A percentile compares a stretch with the other conserved stretches of the same genome.
These are phyloP conservation scores for Auxenochlorella pyrenoidosa DNA, from an alignment of 139 green algal genomes.

Conservation along the genomic window DNA sequence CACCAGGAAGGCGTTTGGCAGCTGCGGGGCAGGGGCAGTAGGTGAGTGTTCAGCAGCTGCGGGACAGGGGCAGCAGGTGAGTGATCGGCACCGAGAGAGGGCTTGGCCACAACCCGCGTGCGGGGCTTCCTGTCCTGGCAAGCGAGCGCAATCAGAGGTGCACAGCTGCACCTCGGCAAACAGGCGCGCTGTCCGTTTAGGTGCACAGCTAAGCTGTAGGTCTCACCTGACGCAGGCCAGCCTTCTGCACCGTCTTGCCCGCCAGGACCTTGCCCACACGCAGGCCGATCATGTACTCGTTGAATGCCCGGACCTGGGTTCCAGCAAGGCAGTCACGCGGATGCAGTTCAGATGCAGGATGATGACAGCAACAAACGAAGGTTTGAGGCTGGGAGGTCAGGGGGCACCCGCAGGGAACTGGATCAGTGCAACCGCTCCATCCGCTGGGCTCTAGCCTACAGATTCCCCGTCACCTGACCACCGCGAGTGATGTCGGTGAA, in stretches of 20 bases:
- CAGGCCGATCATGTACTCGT: constrained; percentile 58
- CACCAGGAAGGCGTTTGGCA: constrained; percentile 71
- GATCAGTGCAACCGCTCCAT: too few relatives aligned
- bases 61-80: neutral
- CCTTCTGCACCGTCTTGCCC: constrained; percentile 57
- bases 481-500: constrained; percentile 44
- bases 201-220: too few relatives aligned
- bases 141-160: too few relatives aligned
- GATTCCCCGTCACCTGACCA: constrained; percentile 38
- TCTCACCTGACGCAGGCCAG: constrained; percentile 26
- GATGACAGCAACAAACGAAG: too few relatives aligned
- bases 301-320: constrained; percentile 33
- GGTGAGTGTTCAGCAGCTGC: neutral
- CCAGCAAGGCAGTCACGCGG: constrained; percentile 10
- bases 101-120: too few relatives aligned
- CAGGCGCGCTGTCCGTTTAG: neutral
- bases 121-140: too few relatives aligned
- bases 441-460: too few relatives aligned
- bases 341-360: too few relatives aligned
- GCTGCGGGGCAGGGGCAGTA: neutral
- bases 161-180: neutral
- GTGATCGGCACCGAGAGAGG: too few relatives aligned
- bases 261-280: constrained; percentile 44
- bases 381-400: too few relatives aligned
- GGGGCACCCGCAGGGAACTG: too few relatives aligned